These are phyloP conservation scores for Citrus maxima DNA, from an alignment of 345 rosid genomes.

Conservation along the genomic window DNA sequence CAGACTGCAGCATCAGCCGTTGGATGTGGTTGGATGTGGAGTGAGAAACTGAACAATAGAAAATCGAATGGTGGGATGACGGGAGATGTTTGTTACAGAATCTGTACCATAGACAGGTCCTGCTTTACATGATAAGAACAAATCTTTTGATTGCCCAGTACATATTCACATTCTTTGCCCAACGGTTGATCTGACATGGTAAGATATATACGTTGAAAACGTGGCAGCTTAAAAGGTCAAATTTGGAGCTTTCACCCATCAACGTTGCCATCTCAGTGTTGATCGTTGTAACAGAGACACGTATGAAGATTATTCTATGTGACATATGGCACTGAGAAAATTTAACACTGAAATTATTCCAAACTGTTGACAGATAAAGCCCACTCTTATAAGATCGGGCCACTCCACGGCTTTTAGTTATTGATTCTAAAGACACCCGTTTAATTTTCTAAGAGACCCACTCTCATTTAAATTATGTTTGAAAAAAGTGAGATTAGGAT, in stretches of 20 bases:
- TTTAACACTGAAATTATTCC: not conserved
- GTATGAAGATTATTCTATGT: not conserved
- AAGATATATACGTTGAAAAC: not conserved
- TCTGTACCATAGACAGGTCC: no score
- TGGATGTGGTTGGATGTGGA: no score
- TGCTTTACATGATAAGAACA: no score
- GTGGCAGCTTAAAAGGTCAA: slow-evolving; percentile 11
- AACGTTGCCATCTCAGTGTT: not conserved
- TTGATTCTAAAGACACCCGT: no score
- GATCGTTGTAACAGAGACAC: not conserved
- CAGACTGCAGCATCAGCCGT: no score
- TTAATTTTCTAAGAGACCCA: no score
- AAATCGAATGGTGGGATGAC: no score
- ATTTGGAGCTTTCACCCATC: not conserved
- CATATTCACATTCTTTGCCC: slow-evolving; percentile 23
- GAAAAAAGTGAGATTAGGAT: no score
- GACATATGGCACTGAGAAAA: not conserved
- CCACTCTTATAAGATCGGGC: no score
- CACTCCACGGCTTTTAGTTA: no score
- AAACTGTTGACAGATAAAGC: not conserved
- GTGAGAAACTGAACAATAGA: no score
- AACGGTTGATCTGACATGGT: slow-evolving; percentile 15
- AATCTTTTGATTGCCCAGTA: not conserved
- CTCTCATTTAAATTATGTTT: rapidly evolving
- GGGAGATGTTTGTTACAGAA: no score